Evolutionary conservation across 1,139 yeast species (phyloP), one percentile per base, ranked within the genome.

Genomic region (Magnusiomyces suaveolens): DNA sequence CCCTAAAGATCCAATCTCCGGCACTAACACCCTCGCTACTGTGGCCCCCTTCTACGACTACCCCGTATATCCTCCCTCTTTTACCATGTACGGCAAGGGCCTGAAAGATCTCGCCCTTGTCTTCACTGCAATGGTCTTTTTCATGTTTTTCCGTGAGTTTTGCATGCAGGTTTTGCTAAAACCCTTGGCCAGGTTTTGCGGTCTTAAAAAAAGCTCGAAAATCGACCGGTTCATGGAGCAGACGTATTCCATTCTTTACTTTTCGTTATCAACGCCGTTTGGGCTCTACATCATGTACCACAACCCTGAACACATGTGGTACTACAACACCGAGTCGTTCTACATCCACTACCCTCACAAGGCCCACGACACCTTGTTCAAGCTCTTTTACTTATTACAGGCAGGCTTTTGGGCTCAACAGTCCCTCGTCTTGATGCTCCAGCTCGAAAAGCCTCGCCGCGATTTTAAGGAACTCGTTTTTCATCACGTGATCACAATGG

Each of bases 331-430:
- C 6, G 76, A 81, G 2, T 82, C 87, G 50, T 85, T 92, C 74
- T 92, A 88, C 69, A 77, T 71, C 54, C 74, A 79, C 36, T 92
- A 85, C 68, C 98, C 98, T 14, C 97, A 94, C 72, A 76, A 79
- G 59, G 77, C 85, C 43, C 89, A 87, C 66, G 83, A 80, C 56
- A 77, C 75, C 58, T 74, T 77, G 58, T 86, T 86, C 73, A 92
- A 92, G 72, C 68, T 82, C 20, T 94, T 85, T 68, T 94, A 92
- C 69, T 75, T 92, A 60, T 82, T 88, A 44, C 98, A 92, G 73
- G 97, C 97, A 4, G 87, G 97, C 1, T 92, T 88, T 70, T 92
- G 99, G 99, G 83, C 89, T 20, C 99, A 92, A 72, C 98, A 92
- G 71, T 84, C 94, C 0, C 81, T 87, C 46, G 84, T 92, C 29